Conservation (phyloP, 2,329 filamentous ascomycete genomes). For the Plenodomus lindquistii region DNA sequence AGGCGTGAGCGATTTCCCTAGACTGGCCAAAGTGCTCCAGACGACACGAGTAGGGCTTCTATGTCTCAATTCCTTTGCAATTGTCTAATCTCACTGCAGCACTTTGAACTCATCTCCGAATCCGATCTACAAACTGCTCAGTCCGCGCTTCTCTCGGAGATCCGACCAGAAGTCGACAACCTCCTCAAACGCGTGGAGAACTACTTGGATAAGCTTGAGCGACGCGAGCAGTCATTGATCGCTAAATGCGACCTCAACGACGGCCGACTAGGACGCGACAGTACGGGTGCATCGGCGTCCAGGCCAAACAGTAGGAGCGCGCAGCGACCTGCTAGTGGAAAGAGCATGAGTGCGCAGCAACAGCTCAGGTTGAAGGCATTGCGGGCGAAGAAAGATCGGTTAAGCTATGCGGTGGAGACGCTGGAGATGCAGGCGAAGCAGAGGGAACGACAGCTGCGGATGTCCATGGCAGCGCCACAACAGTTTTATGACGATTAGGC, state of each 20-base stretch:
- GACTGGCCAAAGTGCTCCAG: conserved; percentile 64
- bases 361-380: conserved; percentile 67
- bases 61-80: neutral
- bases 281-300: conserved; percentile 24
- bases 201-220: conserved; percentile 79
- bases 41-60: conserved; percentile 59
- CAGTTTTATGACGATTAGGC: conserved; percentile 41
- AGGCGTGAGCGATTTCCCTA: conserved; percentile 66
- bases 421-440: conserved; percentile 86
- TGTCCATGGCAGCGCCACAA: conserved; percentile 67
- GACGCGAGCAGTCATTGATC: conserved; percentile 81
- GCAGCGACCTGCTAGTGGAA: conserved; percentile 28
- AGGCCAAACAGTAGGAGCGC: conserved; percentile 27
- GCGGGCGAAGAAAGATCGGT: conserved; percentile 78
- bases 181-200: conserved; percentile 81
- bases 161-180: conserved; percentile 80
- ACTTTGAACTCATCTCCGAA: conserved; percentile 91
- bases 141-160: conserved; percentile 81
- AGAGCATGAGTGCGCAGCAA: conserved; percentile 52
- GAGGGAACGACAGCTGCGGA: conserved; percentile 70
- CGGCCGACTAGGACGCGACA: conserved; percentile 60
- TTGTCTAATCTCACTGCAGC: conserved; percentile 53
- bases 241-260: conserved; percentile 83
- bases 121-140: conserved; percentile 81
- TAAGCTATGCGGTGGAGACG: conserved; percentile 85